Percentiles rank a stretch among this genome's conserved stretches.
These are phyloP conservation scores for Termitomyces sp. DNA, from an alignment of 768 basidiomycete species.

Conservation along the genomic window DNA sequence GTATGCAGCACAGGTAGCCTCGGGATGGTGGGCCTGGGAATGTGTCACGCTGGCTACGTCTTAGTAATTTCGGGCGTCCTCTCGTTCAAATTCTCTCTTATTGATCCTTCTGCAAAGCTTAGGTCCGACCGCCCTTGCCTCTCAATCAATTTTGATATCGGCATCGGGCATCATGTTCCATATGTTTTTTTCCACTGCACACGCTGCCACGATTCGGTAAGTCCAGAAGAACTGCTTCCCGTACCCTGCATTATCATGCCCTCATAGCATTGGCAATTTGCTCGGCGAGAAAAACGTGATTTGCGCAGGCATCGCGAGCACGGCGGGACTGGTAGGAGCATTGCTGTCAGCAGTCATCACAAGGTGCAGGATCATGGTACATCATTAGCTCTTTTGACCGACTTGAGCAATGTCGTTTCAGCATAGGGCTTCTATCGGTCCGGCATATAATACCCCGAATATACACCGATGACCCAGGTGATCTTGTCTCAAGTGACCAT, in stretches of 20 bases:
- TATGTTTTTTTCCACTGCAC: conserved; percentile 72
- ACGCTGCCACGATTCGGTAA: conserved; percentile 80
- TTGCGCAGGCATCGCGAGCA: conserved; percentile 21
- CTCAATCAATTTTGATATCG: conserved; percentile 78
- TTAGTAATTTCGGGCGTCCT: conserved; percentile 21
- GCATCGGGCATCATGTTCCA: conserved; percentile 76
- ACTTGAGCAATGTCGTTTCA: neutral
- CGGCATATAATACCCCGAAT: conserved; percentile 51
- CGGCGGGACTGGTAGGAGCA: conserved; percentile 50
- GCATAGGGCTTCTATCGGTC: neutral
- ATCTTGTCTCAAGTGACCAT: conserved; percentile 7
- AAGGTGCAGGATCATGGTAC: neutral
- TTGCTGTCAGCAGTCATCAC: neutral
- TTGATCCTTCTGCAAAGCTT: conserved; percentile 36
- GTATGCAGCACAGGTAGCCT: conserved; percentile 59
- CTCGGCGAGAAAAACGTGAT: conserved; percentile 9
- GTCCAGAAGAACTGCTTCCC: no score
- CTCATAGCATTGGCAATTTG: conserved; percentile 6
- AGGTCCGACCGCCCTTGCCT: conserved; percentile 74
- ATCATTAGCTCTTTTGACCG: neutral
- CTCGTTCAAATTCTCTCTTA: neutral
- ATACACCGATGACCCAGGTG: conserved; percentile 67
- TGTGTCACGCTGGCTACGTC: conserved; percentile 54
- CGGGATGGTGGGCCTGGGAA: conserved; percentile 98
- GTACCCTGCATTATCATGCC: neutral